These are phyloP conservation scores for Colletotrichum filicis DNA, from an alignment of 2,329 filamentous ascomycete genomes.

Conservation along the genomic window DNA sequence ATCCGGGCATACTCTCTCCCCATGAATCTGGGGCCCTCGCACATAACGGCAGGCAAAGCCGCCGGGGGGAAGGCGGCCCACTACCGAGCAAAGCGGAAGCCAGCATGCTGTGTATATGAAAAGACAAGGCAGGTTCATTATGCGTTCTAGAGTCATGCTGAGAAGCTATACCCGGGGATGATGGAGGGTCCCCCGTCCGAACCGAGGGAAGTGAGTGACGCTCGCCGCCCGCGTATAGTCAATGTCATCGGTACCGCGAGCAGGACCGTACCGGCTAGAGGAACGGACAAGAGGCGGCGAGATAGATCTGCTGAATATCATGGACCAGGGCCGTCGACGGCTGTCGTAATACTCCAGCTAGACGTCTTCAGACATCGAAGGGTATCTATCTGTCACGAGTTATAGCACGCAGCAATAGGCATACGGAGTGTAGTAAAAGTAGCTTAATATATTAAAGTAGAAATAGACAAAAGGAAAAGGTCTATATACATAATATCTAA, in stretches of 20 bases:
- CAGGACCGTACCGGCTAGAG: not conserved
- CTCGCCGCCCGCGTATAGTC: not conserved
- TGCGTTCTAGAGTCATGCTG: constrained; percentile 24
- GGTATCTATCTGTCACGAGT: too few relatives aligned
- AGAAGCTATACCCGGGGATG: not conserved
- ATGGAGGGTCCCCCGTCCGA: not conserved
- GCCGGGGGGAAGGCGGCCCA: not conserved
- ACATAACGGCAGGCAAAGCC: constrained; percentile 10
- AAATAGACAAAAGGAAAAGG: too few relatives aligned
- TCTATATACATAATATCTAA: too few relatives aligned
- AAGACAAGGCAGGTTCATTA: not conserved
- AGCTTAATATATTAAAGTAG: too few relatives aligned
- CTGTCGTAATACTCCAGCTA: constrained; percentile 17
- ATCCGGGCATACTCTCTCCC: not conserved
- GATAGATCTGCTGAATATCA: constrained; percentile 16
- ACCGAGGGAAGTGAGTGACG: not conserved
- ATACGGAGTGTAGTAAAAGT: too few relatives aligned
- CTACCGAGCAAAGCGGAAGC: not conserved
- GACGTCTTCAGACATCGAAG: constrained; percentile 15
- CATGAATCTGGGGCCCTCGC: not conserved
- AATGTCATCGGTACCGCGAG: not conserved
- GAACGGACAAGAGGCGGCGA: not conserved
- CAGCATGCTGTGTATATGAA: not conserved
- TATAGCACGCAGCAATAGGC: too few relatives aligned
- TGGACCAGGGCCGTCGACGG: constrained; percentile 17